Evolutionary conservation across 2,329 filamentous ascomycete genomes (phyloP).

Genomic region (Pseudogymnoascus sp.): DNA sequence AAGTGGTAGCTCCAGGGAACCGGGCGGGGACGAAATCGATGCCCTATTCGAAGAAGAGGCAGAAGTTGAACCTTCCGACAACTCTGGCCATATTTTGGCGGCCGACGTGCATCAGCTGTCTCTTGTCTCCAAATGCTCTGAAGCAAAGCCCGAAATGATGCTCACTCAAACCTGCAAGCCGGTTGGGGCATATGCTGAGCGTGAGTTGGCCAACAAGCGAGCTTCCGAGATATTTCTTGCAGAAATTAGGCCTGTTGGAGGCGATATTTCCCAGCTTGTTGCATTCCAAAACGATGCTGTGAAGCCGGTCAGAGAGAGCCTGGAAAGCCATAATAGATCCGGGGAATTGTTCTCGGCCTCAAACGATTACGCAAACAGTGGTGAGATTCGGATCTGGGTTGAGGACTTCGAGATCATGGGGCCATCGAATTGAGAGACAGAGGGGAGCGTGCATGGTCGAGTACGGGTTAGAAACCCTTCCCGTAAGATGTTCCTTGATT

Average conservation of each 20-base stretch:
- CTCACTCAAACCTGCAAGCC: not conserved
- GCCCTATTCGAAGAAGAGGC: not conserved
- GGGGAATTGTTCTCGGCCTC: not conserved
- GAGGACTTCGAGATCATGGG: not conserved
- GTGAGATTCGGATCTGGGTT: not conserved
- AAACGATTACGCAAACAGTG: not conserved
- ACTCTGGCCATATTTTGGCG: not conserved
- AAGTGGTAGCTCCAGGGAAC: no score
- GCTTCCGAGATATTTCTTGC: conserved; percentile 3
- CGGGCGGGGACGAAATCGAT: not conserved
- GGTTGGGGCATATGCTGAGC: not conserved
- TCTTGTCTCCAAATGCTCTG: not conserved
- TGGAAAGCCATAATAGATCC: not conserved
- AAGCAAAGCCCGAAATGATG: not conserved
- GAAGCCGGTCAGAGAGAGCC: not conserved
- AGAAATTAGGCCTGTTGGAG: not conserved
- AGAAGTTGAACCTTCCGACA: not conserved
- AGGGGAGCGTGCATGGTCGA: not conserved
- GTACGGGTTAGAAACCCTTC: not conserved
- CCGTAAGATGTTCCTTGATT: not conserved
- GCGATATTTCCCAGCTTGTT: not conserved
- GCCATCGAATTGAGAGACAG: not conserved
- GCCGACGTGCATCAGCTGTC: not conserved
- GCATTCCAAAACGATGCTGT: not conserved
- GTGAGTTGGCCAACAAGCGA: not conserved